A percentile compares a stretch with the other conserved stretches of the same genome.
Conservation (phyloP, 2,329 filamentous ascomycete species). For the Macrophomina tecta region DNA sequence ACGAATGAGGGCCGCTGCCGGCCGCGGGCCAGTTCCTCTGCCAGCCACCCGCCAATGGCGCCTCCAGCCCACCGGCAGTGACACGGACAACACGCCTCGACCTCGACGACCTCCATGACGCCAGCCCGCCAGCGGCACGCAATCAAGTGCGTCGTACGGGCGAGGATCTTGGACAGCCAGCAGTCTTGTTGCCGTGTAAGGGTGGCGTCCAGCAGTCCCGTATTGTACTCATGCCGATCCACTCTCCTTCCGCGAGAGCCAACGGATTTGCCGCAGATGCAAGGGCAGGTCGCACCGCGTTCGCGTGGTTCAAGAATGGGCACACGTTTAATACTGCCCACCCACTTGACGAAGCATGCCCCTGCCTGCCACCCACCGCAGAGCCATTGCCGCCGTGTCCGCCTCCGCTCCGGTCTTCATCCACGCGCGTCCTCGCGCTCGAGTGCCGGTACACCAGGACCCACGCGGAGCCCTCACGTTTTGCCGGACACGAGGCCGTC, state of each 20-base stretch:
- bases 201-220: conserved; percentile 22
- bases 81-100: conserved; percentile 24
- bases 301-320: conserved; percentile 29
- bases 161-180: conserved; percentile 22
- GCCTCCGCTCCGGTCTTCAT: conserved; percentile 17
- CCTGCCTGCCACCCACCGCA: conserved; percentile 13
- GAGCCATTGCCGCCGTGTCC: conserved; percentile 19
- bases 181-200: conserved; percentile 7
- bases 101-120: conserved; percentile 24
- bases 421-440: conserved; percentile 16
- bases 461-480: conserved; percentile 26
- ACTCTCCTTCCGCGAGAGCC: conserved; percentile 11
- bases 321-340: conserved; percentile 23
- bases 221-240: conserved; percentile 24
- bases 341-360: conserved; percentile 25
- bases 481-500: conserved; percentile 24
- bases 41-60: conserved; percentile 27
- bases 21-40: conserved; percentile 10
- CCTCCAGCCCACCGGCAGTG: conserved; percentile 15
- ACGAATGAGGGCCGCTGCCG: conserved; percentile 22
- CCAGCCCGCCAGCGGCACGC: conserved; percentile 20
- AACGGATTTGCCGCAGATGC: conserved; percentile 26
- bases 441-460: conserved; percentile 20
- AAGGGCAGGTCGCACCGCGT: conserved; percentile 28
- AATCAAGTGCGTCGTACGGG: conserved; percentile 27